Percentiles rank a stretch among this genome's conserved stretches.
phyloP scores from a whole-genome alignment of 805 yeast species.

The Metschnikowia continentalis region DNA sequence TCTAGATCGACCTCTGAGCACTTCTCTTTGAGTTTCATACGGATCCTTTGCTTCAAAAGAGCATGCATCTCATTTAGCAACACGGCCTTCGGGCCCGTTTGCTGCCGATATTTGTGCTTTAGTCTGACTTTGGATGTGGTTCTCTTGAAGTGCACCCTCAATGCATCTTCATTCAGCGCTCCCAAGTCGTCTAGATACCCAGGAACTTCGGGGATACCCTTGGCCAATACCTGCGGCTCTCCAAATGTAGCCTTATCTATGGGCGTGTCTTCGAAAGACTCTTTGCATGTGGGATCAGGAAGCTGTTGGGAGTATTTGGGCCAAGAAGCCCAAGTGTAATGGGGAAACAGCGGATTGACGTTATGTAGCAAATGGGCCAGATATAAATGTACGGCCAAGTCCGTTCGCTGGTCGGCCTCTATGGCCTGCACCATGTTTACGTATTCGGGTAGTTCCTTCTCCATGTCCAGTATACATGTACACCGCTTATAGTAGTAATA shows the following conservation, averaged over 20 bases:
- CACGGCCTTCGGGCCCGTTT: constrained; percentile 8
- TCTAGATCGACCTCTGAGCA: not conserved
- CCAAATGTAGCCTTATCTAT: constrained; percentile 1
- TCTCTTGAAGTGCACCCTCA: not conserved
- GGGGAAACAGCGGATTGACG: constrained; percentile 35
- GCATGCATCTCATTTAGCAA: constrained; percentile 17
- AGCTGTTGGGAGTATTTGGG: constrained; percentile 36
- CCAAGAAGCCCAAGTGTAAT: constrained; percentile 53
- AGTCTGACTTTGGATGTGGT: not conserved
- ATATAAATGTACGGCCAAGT: constrained; percentile 63
- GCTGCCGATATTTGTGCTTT: constrained; percentile 1
- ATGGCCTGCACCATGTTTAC: constrained; percentile 21
- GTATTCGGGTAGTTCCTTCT: constrained; percentile 2
- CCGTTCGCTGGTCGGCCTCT: constrained; percentile 49
- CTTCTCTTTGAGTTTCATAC: not conserved
- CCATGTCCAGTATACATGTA: not conserved
- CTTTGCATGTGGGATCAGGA: constrained; percentile 9
- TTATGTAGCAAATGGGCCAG: constrained; percentile 46
- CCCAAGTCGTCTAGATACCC: not conserved
- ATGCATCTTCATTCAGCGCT: not conserved
- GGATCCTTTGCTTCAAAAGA: constrained; percentile 7
- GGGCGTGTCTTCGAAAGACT: constrained; percentile 9
- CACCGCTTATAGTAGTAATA: too few species aligned
- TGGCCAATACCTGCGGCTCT: not conserved
- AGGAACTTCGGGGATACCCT: not conserved